Evolutionary conservation across 1,139 yeast genomes (phyloP).

Genomic region (Groenewaldozyma auringiensis): DNA sequence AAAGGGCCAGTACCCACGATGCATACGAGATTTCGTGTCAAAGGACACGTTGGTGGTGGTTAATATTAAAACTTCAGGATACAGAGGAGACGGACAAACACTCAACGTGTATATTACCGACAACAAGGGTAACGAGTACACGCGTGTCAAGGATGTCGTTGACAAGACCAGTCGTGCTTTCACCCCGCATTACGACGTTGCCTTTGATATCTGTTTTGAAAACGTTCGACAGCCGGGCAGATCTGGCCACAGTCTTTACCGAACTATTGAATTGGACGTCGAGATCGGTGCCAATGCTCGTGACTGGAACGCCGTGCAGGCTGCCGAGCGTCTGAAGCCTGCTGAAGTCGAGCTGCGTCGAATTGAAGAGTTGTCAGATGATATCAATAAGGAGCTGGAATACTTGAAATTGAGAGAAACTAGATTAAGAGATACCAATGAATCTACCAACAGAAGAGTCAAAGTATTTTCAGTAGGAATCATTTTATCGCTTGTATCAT

Average conservation of each 20-base stretch:
- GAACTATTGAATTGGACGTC: constrained; percentile 75
- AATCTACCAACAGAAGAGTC: constrained; percentile 75
- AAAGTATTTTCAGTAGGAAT: constrained; percentile 72
- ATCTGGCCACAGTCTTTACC: constrained; percentile 20
- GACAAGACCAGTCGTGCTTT: constrained; percentile 69
- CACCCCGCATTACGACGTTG: constrained; percentile 73
- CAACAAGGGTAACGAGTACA: constrained; percentile 34
- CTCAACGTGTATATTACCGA: constrained; percentile 36
- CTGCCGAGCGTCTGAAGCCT: constrained; percentile 87
- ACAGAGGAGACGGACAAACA: constrained; percentile 76
- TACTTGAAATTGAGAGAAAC: constrained; percentile 84
- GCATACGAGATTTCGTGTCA: constrained; percentile 84
- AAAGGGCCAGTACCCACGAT: constrained; percentile 39
- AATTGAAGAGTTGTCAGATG: constrained; percentile 73
- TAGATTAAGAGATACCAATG: constrained; percentile 91
- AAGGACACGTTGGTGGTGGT: constrained; percentile 75
- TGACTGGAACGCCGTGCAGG: constrained; percentile 94
- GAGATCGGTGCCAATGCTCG: constrained; percentile 96
- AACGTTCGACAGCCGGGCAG: constrained; percentile 42
- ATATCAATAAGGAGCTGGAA: constrained; percentile 67
- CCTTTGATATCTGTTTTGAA: constrained; percentile 86
- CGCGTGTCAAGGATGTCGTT: constrained; percentile 37
- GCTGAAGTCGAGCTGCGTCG: constrained; percentile 82
- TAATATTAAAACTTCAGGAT: constrained; percentile 65
- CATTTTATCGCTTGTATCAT: constrained; percentile 58